Evolutionary conservation across 31 red algal species (phyloP).

Genomic region (Porphyra umbilicalis): DNA sequence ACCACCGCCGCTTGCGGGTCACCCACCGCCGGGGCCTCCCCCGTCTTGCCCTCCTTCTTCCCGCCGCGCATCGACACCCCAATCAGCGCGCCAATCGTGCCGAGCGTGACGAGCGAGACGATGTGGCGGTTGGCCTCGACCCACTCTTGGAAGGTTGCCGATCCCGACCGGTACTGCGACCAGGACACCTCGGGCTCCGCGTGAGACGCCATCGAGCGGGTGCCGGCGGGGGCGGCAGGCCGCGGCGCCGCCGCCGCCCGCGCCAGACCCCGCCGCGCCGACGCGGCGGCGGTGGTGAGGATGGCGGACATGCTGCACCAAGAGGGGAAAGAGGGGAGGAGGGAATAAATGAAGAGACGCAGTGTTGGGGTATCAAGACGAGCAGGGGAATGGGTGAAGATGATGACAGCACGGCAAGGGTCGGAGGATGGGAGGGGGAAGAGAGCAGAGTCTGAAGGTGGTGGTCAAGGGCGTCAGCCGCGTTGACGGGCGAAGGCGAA

Average conservation of each 20-base stretch:
- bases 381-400: background rate
- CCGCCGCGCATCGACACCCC: background rate
- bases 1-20: background rate
- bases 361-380: background rate
- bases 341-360: background rate
- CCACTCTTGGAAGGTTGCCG: slow-evolving; percentile 46
- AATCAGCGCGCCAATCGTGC: background rate
- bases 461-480: too few relatives aligned
- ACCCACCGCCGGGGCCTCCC: background rate
- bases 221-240: background rate
- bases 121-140: slow-evolving; percentile 50
- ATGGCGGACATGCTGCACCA: background rate
- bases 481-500: too few relatives aligned
- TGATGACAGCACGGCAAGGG: too few relatives aligned
- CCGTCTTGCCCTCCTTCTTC: background rate
- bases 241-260: background rate
- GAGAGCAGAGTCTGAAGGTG: too few relatives aligned
- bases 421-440: too few relatives aligned
- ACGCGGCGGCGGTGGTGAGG: background rate
- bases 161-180: slow-evolving; percentile 38
- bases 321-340: background rate
- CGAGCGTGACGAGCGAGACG: slow-evolving; percentile 4
- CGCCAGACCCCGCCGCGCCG: background rate
- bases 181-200: slow-evolving; percentile 42
- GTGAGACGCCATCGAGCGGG: background rate